Percentiles rank a stretch among this genome's conserved stretches.
Evolutionary conservation across 441 rosid genomes (phyloP).

Genomic region (Metrosideros polymorpha): DNA sequence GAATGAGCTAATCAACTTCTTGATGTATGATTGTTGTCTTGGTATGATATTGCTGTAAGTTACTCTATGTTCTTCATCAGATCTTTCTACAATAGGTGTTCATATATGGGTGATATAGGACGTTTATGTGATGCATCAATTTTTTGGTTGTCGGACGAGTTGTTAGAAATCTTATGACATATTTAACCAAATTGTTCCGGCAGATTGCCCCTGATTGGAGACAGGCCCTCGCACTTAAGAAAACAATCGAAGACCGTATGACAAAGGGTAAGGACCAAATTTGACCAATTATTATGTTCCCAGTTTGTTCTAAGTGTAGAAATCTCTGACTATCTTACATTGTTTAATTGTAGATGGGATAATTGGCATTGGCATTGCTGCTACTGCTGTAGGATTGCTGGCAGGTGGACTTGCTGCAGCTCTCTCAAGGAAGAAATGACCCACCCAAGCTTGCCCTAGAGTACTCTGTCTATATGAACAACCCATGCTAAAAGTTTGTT

Average conservation of each 20-base stretch:
- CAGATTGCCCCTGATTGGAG: slow-evolving; percentile 64
- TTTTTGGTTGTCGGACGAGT: not conserved
- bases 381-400: slow-evolving; percentile 52
- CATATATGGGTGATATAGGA: not conserved
- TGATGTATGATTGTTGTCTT: not conserved
- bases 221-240: slow-evolving; percentile 50
- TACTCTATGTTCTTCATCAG: not conserved
- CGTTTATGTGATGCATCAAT: not conserved
- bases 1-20: not conserved
- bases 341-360: slow-evolving; percentile 40
- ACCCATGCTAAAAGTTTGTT: not conserved
- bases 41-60: not conserved
- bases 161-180: not conserved
- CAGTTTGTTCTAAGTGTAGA: not conserved
- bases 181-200: not conserved
- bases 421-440: slow-evolving; percentile 25
- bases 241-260: slow-evolving; percentile 47
- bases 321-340: not conserved
- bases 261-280: slow-evolving; percentile 38
- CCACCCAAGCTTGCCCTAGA: not conserved
- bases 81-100: not conserved
- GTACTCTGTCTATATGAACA: not conserved
- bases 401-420: slow-evolving; percentile 60
- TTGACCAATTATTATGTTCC: not conserved
- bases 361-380: slow-evolving; percentile 66